A percentile compares a stretch with the other conserved stretches of the same genome.
Conservation (phyloP, 2,329 filamentous ascomycete species). For the Zasmidium cellare region DNA sequence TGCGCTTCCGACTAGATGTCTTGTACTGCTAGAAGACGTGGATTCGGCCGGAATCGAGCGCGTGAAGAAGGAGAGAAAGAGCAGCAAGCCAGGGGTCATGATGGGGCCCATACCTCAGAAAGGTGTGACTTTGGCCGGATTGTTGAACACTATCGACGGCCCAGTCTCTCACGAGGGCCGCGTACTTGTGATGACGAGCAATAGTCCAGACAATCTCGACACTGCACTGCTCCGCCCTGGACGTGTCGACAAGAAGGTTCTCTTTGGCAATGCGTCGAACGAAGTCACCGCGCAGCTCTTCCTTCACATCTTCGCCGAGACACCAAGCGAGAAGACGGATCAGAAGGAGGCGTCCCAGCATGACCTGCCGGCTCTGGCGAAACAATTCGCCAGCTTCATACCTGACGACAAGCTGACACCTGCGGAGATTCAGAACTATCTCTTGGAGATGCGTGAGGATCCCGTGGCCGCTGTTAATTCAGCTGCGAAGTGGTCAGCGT, state of each 20-base stretch:
- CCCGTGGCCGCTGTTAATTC: slow-evolving; percentile 44
- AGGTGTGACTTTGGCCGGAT: slow-evolving; percentile 66
- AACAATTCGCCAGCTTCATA: slow-evolving; percentile 44
- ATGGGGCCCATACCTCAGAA: not conserved
- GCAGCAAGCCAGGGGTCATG: not conserved
- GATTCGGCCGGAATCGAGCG: slow-evolving; percentile 91
- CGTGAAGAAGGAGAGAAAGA: slow-evolving; percentile 40
- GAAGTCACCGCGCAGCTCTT: slow-evolving; percentile 42
- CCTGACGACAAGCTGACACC: slow-evolving; percentile 48
- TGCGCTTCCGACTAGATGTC: slow-evolving; percentile 97
- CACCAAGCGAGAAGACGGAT: not conserved
- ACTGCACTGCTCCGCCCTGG: slow-evolving; percentile 71
- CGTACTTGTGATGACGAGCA: slow-evolving; percentile 78
- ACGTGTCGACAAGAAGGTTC: slow-evolving; percentile 65
- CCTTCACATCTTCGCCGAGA: slow-evolving; percentile 30
- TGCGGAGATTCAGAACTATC: slow-evolving; percentile 52
- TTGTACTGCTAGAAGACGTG: slow-evolving; percentile 98
- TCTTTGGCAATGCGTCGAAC: slow-evolving; percentile 51
- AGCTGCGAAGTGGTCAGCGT: slow-evolving; percentile 42
- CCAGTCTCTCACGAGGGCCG: slow-evolving; percentile 74
- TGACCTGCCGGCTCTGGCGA: slow-evolving; percentile 40
- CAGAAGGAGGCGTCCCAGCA: not conserved
- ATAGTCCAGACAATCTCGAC: slow-evolving; percentile 70
- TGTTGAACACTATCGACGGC: slow-evolving; percentile 80
- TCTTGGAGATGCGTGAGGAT: slow-evolving; percentile 49